Evolutionary conservation across 352 stramenopile genomes (phyloP).

Genomic region (Pythium brassicae): DNA sequence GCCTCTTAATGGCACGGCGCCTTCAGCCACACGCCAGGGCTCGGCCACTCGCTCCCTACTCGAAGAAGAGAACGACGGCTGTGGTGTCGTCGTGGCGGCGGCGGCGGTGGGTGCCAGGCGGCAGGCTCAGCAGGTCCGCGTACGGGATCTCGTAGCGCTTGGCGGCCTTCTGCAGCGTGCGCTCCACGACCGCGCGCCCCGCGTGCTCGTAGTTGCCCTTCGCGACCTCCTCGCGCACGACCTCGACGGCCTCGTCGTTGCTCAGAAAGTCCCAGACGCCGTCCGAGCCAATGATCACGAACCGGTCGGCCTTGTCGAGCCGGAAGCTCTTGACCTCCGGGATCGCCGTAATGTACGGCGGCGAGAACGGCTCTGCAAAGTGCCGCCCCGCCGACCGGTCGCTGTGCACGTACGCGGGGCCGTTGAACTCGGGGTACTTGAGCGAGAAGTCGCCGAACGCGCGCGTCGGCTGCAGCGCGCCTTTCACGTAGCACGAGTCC

Average conservation of each 20-base stretch:
- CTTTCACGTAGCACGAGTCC: constrained; percentile 93
- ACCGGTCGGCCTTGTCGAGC: constrained; percentile 86
- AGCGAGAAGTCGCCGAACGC: constrained; percentile 91
- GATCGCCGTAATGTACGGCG: constrained; percentile 91
- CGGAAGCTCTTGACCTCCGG: constrained; percentile 75
- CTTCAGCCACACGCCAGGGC: neutral
- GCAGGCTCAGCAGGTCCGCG: constrained; percentile 75
- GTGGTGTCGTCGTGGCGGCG: constrained; percentile 92
- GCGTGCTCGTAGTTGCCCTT: constrained; percentile 70
- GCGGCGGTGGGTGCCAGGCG: constrained; percentile 74
- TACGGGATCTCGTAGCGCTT: constrained; percentile 78
- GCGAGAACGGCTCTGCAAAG: constrained; percentile 86
- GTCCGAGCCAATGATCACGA: constrained; percentile 96
- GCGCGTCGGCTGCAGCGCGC: constrained; percentile 86
- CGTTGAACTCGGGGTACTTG: constrained; percentile 94
- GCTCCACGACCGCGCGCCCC: constrained; percentile 70
- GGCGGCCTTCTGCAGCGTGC: constrained; percentile 72
- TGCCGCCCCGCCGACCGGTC: constrained; percentile 85
- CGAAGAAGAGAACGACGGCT: constrained; percentile 87
- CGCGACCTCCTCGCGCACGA: constrained; percentile 70
- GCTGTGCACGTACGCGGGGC: constrained; percentile 65
- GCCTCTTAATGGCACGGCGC: too few relatives aligned
- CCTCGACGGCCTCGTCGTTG: constrained; percentile 93
- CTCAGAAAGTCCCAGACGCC: constrained; percentile 97
- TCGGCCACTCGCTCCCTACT: constrained; percentile 29